Conservation (phyloP, 345 rosid species). For the Lepidium sativum region DNA sequence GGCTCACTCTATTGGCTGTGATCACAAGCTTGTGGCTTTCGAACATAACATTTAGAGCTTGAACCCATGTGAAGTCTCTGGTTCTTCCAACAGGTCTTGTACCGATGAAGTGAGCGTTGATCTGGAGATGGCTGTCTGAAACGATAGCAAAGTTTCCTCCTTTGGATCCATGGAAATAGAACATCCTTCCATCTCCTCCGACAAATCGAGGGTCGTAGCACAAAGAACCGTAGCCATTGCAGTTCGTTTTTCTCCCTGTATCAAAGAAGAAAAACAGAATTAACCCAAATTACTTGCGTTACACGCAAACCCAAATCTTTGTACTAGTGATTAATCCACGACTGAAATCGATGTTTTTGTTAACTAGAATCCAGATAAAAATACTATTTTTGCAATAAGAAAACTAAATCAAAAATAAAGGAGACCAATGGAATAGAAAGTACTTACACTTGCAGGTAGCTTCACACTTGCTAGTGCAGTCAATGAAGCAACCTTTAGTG, state of each 20-base stretch:
- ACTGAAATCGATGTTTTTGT: too few species aligned
- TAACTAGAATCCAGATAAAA: too few species aligned
- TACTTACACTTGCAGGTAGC: constrained; percentile 74
- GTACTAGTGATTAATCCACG: too few species aligned
- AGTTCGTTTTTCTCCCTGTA: constrained; percentile 66
- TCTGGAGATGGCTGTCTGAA: constrained; percentile 65
- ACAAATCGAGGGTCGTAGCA: constrained; percentile 82
- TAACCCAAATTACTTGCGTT: neutral
- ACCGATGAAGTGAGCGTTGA: constrained; percentile 87
- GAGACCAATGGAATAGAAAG: neutral
- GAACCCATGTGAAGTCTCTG: constrained; percentile 90
- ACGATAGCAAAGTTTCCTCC: constrained; percentile 84
- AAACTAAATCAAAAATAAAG: too few species aligned
- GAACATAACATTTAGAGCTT: constrained; percentile 66
- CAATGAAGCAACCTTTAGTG: constrained; percentile 59
- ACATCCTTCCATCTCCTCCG: constrained; percentile 84
- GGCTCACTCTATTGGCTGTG: constrained; percentile 43
- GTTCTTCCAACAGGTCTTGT: constrained; percentile 67
- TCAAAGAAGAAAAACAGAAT: neutral
- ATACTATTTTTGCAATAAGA: too few species aligned
- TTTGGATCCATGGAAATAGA: constrained; percentile 80
- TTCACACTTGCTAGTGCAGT: constrained; percentile 73
- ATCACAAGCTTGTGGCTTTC: constrained; percentile 57
- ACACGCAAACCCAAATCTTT: neutral
- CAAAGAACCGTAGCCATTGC: constrained; percentile 71